Conservation (phyloP, 805 yeast species). For the Diddensiella santjacobensis region DNA sequence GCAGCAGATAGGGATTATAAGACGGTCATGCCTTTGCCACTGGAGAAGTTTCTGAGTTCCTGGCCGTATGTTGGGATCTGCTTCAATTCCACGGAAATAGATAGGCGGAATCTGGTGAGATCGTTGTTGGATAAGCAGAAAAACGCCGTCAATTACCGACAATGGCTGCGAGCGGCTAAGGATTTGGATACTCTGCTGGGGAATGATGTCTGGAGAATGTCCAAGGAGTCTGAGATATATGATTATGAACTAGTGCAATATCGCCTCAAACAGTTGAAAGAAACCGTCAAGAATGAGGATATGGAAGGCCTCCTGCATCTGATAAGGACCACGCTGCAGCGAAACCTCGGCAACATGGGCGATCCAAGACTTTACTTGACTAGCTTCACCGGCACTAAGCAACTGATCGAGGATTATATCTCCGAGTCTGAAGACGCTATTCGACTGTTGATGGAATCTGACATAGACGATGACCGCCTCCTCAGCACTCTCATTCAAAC, state of each 20-base stretch:
- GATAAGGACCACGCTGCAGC: conserved; percentile 77
- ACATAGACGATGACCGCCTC: conserved; percentile 61
- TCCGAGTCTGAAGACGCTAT: conserved; percentile 65
- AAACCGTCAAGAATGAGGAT: conserved; percentile 57
- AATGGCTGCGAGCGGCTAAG: conserved; percentile 66
- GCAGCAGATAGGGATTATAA: no score
- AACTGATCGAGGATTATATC: conserved; percentile 76
- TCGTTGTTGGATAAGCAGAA: conserved; percentile 15
- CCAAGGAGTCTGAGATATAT: conserved; percentile 57
- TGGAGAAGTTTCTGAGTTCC: neutral
- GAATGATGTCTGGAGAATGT: conserved; percentile 68
- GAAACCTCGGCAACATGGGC: conserved; percentile 86
- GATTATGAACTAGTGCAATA: conserved; percentile 61
- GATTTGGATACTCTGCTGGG: conserved; percentile 62
- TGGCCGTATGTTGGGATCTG: conserved; percentile 1
- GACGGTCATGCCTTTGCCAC: neutral
- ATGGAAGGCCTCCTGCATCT: conserved; percentile 61
- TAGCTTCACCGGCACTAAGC: conserved; percentile 81
- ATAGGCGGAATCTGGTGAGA: neutral
- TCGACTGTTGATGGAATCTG: conserved; percentile 29
- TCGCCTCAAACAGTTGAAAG: conserved; percentile 52
- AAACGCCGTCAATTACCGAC: conserved; percentile 33
- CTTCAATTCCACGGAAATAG: neutral
- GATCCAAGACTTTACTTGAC: conserved; percentile 72
- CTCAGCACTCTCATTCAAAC: conserved; percentile 82